phyloP scores from a whole-genome alignment of 2,329 filamentous ascomycete species.

The Calonectria hongkongensis region DNA sequence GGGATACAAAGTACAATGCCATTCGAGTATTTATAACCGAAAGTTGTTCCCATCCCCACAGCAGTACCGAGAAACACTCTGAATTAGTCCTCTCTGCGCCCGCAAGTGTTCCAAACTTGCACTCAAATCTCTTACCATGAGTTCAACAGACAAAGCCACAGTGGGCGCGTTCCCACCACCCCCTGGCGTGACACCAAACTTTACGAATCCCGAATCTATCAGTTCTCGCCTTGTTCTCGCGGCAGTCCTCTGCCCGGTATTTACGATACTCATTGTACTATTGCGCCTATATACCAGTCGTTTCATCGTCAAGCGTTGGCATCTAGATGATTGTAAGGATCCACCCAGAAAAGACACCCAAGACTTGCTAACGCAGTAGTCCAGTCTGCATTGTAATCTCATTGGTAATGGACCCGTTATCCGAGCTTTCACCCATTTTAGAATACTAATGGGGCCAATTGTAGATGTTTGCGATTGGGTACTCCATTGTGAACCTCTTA shows the following conservation, averaged over 20 bases:
- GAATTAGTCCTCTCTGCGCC: neutral
- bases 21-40: neutral
- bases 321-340: constrained; percentile 40
- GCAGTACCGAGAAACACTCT: neutral
- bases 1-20: neutral
- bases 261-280: constrained; percentile 34
- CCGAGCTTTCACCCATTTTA: neutral
- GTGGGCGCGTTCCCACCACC: constrained; percentile 25
- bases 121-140: constrained; percentile 1
- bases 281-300: constrained; percentile 40
- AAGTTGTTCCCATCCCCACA: neutral
- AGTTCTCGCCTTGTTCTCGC: constrained; percentile 17
- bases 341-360: neutral
- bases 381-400: constrained; percentile 15
- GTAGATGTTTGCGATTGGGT: constrained; percentile 25
- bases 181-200: constrained; percentile 21
- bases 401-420: constrained; percentile 18
- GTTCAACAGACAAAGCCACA: constrained; percentile 6
- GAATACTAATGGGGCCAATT: neutral
- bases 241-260: constrained; percentile 17
- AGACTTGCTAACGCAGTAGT: constrained; percentile 1
- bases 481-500: constrained; percentile 14
- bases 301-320: constrained; percentile 36
- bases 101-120: neutral
- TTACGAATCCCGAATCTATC: constrained; percentile 26